These are phyloP conservation scores for Fusarium irregulare DNA, from an alignment of 2,329 filamentous ascomycete genomes.

Conservation along the genomic window DNA sequence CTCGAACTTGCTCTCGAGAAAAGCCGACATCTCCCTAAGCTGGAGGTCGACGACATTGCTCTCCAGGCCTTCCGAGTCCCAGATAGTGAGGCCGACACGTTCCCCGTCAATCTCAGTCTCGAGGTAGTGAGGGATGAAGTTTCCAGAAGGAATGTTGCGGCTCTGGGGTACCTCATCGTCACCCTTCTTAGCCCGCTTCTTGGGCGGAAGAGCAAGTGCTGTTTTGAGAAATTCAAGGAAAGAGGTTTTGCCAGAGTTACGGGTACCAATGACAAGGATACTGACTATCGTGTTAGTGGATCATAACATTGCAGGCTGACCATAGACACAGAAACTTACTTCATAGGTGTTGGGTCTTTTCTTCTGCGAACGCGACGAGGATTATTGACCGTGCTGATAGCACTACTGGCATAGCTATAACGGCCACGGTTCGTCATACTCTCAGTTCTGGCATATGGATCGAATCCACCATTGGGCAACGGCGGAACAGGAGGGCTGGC, in stretches of 20 bases:
- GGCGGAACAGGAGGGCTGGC: conserved; percentile 65
- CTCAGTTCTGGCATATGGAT: conserved; percentile 85
- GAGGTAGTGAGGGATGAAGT: conserved; percentile 88
- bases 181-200: conserved; percentile 72
- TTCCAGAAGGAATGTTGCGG: conserved; percentile 67
- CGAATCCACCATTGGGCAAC: conserved; percentile 71
- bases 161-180: conserved; percentile 69
- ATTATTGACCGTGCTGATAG: conserved; percentile 90
- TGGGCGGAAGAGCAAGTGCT: conserved; percentile 82
- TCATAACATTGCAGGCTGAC: background rate
- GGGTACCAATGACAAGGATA: conserved; percentile 88
- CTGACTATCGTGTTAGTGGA: conserved; percentile 58
- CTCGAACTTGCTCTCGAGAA: conserved; percentile 98
- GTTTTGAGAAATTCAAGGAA: conserved; percentile 96
- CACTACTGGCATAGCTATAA: conserved; percentile 95
- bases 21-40: conserved; percentile 88
- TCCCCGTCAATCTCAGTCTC: conserved; percentile 96
- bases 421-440: conserved; percentile 97
- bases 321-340: conserved; percentile 72
- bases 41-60: conserved; percentile 96
- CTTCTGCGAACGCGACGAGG: conserved; percentile 90
- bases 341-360: conserved; percentile 98
- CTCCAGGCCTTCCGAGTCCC: conserved; percentile 96
- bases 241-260: conserved; percentile 91
- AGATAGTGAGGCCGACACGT: conserved; percentile 90